Percentiles rank a stretch among this genome's conserved stretches.
phyloP scores from a whole-genome alignment of 805 yeast genomes.

The Candida berthetii region DNA sequence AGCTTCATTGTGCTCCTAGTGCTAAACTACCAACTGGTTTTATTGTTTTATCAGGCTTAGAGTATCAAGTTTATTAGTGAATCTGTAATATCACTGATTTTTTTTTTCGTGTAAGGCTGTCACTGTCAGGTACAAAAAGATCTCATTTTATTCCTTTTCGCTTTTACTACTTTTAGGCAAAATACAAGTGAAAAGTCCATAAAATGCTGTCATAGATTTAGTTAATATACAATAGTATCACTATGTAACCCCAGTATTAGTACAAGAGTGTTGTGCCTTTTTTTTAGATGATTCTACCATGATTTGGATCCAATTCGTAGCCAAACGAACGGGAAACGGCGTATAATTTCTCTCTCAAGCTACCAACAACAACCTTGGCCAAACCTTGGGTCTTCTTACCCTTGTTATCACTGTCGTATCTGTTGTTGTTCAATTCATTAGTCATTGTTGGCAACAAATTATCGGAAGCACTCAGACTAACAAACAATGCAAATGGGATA shows the following conservation, averaged over 20 bases:
- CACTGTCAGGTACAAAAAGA: no score
- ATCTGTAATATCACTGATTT: background rate
- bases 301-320: slow-evolving; percentile 51
- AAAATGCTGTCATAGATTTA: no score
- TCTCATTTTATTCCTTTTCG: no score
- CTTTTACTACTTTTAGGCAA: no score
- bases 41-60: no score
- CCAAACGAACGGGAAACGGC: slow-evolving; percentile 52
- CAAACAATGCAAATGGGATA: slow-evolving; percentile 87
- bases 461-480: slow-evolving; percentile 88
- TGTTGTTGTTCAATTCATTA: slow-evolving; percentile 18
- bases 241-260: no score
- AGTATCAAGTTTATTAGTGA: no score
- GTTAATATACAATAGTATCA: background rate
- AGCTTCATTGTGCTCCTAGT: slow-evolving; percentile 5
- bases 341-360: slow-evolving; percentile 40
- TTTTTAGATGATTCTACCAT: slow-evolving; percentile 36
- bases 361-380: slow-evolving; percentile 60
- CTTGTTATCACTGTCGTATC: slow-evolving; percentile 20
- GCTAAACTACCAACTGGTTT: no score
- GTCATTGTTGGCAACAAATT: slow-evolving; percentile 63
- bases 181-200: no score
- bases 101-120: background rate
- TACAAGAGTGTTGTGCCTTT: no score
- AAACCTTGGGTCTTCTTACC: slow-evolving; percentile 50